These are phyloP conservation scores for Cercospora zeina DNA, from an alignment of 2,329 filamentous ascomycete species.

Conservation along the genomic window DNA sequence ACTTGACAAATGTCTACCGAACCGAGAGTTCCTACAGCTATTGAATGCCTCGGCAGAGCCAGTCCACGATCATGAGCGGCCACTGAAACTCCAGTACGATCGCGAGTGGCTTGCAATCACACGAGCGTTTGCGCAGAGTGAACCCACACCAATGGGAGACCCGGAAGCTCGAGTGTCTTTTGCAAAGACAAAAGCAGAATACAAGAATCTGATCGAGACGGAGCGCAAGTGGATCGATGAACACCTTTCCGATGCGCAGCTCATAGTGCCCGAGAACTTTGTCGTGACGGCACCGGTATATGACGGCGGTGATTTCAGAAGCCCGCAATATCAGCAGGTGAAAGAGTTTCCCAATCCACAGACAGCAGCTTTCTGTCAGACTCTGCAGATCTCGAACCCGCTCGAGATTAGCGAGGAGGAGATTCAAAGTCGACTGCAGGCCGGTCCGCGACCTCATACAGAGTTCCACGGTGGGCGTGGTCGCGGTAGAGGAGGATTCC, in stretches of 20 bases:
- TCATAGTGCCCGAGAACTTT: slow-evolving; percentile 79
- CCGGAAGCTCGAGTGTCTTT: slow-evolving; percentile 53
- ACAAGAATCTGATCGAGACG: slow-evolving; percentile 61
- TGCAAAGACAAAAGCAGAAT: slow-evolving; percentile 55
- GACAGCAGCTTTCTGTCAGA: slow-evolving; percentile 75
- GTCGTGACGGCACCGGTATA: slow-evolving; percentile 71
- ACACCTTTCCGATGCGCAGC: slow-evolving; percentile 56
- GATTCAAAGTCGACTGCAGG: slow-evolving; percentile 58
- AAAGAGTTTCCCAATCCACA: slow-evolving; percentile 85
- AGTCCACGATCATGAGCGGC: slow-evolving; percentile 40
- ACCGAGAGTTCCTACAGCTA: slow-evolving; percentile 79
- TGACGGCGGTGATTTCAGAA: slow-evolving; percentile 42
- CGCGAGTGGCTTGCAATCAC: slow-evolving; percentile 94
- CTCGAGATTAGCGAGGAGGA: slow-evolving; percentile 75
- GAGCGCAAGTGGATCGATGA: slow-evolving; percentile 79
- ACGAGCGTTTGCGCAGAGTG: slow-evolving; percentile 68
- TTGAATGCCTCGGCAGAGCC: slow-evolving; percentile 59
- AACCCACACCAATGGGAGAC: slow-evolving; percentile 62
- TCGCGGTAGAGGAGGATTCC: slow-evolving; percentile 30
- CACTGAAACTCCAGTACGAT: slow-evolving; percentile 74
- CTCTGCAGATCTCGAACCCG: slow-evolving; percentile 74
- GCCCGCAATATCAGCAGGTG: slow-evolving; percentile 34
- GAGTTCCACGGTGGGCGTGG: slow-evolving; percentile 31
- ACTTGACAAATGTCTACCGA: slow-evolving; percentile 83
- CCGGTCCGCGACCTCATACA: slow-evolving; percentile 55